These are phyloP conservation scores for Mortierella sp. DNA, from an alignment of 371 early-diverging fungal genomes.

Conservation along the genomic window DNA sequence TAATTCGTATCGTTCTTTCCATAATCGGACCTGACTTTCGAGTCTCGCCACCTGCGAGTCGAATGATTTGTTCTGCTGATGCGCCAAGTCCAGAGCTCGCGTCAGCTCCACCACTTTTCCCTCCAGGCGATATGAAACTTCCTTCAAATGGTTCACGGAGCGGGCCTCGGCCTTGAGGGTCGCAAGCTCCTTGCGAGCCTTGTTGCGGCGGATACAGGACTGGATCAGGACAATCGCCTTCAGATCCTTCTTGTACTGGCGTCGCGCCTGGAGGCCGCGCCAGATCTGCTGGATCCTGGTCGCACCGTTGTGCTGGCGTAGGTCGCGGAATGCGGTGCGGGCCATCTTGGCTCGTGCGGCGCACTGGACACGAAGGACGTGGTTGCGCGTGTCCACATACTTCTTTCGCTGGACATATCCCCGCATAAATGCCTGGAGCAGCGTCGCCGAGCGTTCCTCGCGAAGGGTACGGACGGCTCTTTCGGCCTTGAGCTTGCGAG, in stretches of 20 bases:
- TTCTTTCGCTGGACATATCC: constrained; percentile 72
- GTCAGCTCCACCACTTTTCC: constrained; percentile 96
- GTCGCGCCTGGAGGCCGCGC: constrained; percentile 73
- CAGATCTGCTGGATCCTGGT: constrained; percentile 77
- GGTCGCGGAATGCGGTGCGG: constrained; percentile 59
- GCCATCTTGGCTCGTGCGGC: constrained; percentile 71
- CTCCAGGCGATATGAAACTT: constrained; percentile 92
- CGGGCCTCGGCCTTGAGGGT: constrained; percentile 83
- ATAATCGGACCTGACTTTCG: constrained; percentile 72
- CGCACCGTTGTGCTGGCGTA: constrained; percentile 78
- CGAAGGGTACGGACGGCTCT: constrained; percentile 64
- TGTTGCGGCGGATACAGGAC: constrained; percentile 78
- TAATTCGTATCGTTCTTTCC: constrained; percentile 78
- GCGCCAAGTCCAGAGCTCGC: constrained; percentile 78
- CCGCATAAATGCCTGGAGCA: constrained; percentile 80
- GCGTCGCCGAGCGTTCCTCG: constrained; percentile 78
- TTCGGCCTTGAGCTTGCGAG: constrained; percentile 74
- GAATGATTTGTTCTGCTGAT: constrained; percentile 76
- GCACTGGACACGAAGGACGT: constrained; percentile 59
- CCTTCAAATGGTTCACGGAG: constrained; percentile 91
- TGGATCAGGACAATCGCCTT: constrained; percentile 80
- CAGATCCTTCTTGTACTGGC: constrained; percentile 60
- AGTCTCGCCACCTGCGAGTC: constrained; percentile 64
- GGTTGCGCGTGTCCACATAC: constrained; percentile 52
- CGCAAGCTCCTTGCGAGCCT: constrained; percentile 73